These are phyloP conservation scores for Podila horticola DNA, from an alignment of 192 early-diverging fungal genomes.

Conservation along the genomic window DNA sequence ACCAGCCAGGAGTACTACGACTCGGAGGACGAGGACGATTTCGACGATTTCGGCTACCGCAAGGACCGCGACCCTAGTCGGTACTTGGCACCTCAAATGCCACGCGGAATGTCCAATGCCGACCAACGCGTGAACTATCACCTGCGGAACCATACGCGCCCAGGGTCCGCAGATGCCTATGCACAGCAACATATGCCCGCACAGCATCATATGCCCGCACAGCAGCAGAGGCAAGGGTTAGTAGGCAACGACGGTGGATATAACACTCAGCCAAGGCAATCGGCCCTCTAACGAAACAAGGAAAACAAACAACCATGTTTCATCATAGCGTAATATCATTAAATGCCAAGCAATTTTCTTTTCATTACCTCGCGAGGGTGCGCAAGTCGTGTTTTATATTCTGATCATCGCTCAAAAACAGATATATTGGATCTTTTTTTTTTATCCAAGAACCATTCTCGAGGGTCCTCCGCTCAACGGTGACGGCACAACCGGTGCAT, in stretches of 20 bases:
- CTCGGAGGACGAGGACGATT: slow-evolving; percentile 16
- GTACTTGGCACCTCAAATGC: neutral
- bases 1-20: slow-evolving; percentile 28
- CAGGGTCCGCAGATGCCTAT: neutral
- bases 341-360: neutral
- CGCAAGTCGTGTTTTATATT: too few species aligned
- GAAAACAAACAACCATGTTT: neutral
- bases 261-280: neutral
- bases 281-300: neutral
- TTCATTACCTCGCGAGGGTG: too few species aligned
- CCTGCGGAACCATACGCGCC: neutral
- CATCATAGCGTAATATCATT: neutral
- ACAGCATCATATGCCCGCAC: neutral
- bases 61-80: neutral
- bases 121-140: neutral
- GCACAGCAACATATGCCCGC: neutral
- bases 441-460: neutral
- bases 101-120: neutral
- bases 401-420: too few species aligned
- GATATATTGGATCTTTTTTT: too few species aligned
- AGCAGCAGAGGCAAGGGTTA: neutral
- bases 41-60: slow-evolving; percentile 1
- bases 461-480: neutral
- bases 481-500: neutral
- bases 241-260: neutral